Conservation (phyloP, 306 rosid genomes). For the Clitoria ternatea region DNA sequence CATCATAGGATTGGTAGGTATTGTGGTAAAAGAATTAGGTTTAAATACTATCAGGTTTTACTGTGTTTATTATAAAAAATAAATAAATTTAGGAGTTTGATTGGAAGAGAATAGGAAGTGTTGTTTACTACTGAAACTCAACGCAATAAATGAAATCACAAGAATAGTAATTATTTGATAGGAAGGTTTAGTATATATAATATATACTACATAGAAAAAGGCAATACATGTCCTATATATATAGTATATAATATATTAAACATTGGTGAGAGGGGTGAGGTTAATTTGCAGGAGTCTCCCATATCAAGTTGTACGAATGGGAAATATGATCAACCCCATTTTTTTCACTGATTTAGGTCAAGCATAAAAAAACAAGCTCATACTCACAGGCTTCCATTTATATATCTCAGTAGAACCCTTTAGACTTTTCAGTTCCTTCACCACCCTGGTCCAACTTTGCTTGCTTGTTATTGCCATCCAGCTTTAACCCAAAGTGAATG, state of each 20-base stretch:
- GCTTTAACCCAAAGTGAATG: slow-evolving; percentile 82
- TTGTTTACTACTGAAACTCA: slow-evolving; percentile 26
- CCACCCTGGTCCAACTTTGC: slow-evolving; percentile 57
- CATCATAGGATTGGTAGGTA: too few relatives aligned
- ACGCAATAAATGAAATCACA: slow-evolving; percentile 37
- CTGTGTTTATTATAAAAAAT: too few relatives aligned
- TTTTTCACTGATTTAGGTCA: slow-evolving; percentile 34
- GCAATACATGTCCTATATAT: slow-evolving; percentile 20
- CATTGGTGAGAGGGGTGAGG: slow-evolving; percentile 33
- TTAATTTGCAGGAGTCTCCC: slow-evolving; percentile 31
- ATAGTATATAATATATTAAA: slow-evolving; percentile 8
- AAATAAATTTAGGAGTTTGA: too few relatives aligned
- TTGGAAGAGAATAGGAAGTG: slow-evolving; percentile 8
- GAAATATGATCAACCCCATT: slow-evolving; percentile 44
- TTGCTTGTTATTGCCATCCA: slow-evolving; percentile 66
- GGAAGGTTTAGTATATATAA: too few relatives aligned
- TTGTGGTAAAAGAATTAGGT: too few relatives aligned
- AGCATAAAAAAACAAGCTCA: slow-evolving; percentile 33
- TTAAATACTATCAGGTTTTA: too few relatives aligned
- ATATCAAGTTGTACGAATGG: slow-evolving; percentile 30
- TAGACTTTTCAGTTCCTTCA: slow-evolving; percentile 55
- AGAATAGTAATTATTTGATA: slow-evolving; percentile 32
- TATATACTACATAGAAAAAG: slow-evolving; percentile 22
- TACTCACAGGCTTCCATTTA: slow-evolving; percentile 33
- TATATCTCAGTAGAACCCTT: slow-evolving; percentile 52